Percentiles rank a stretch among this genome's conserved stretches.
Conservation (phyloP, 164 flowering plant genomes). For the Hamamelis virginiana region DNA sequence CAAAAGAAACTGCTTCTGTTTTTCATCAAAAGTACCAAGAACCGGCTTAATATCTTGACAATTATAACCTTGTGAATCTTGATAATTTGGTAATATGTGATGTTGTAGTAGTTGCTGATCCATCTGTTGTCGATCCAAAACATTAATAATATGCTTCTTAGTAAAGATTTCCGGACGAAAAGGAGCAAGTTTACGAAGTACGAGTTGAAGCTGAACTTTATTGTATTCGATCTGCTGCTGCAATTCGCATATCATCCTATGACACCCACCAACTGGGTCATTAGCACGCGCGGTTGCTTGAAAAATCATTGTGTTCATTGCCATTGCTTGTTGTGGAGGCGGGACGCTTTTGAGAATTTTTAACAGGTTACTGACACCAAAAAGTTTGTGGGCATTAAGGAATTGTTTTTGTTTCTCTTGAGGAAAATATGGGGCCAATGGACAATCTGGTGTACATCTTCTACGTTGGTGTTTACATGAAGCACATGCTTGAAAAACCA, state of each 20-base stretch:
- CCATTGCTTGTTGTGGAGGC: slow-evolving; percentile 22
- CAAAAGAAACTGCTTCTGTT: too few relatives aligned
- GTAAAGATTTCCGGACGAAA: too few relatives aligned
- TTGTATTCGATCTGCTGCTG: slow-evolving; percentile 13
- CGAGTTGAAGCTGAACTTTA: slow-evolving; percentile 24
- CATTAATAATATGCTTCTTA: too few relatives aligned
- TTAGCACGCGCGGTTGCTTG: slow-evolving; percentile 38
- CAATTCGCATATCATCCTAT: slow-evolving; percentile 22
- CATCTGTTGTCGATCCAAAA: too few relatives aligned
- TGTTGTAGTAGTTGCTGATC: too few relatives aligned
- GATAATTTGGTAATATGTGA: too few relatives aligned
- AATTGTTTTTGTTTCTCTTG: slow-evolving; percentile 38
- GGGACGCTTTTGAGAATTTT: slow-evolving; percentile 29
- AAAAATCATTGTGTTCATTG: slow-evolving; percentile 40
- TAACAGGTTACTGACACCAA: slow-evolving; percentile 55
- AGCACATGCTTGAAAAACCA: slow-evolving; percentile 64
- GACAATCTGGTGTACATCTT: slow-evolving; percentile 54
- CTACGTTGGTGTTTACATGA: slow-evolving; percentile 66
- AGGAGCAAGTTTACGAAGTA: slow-evolving; percentile 17
- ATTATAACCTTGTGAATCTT: too few relatives aligned
- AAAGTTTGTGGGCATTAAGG: slow-evolving; percentile 52
- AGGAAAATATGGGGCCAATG: slow-evolving; percentile 66
- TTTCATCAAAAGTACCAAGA: too few relatives aligned
- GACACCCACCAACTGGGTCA: slow-evolving; percentile 49
- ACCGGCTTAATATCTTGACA: neutral